These are phyloP conservation scores for Diaporthe eres DNA, from an alignment of 2,329 filamentous ascomycete species.

Conservation along the genomic window DNA sequence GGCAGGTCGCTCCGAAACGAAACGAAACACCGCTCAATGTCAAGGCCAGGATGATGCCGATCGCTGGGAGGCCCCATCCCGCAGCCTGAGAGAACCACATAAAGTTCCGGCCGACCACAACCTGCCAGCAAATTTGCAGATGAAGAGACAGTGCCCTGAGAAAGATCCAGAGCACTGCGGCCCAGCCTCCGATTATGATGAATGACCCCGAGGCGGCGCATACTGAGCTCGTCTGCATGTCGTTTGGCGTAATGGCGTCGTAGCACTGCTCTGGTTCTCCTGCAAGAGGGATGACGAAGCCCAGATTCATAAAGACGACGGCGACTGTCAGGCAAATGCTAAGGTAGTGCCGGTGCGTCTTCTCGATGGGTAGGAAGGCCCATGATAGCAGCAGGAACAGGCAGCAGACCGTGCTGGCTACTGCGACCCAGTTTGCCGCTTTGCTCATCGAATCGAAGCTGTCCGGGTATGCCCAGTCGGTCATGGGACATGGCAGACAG, in stretches of 20 bases:
- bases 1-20: slow-evolving; percentile 91
- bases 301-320: slow-evolving; percentile 84
- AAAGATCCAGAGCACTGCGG: slow-evolving; percentile 90
- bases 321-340: slow-evolving; percentile 87
- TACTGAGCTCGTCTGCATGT: slow-evolving; percentile 85
- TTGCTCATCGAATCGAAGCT: slow-evolving; percentile 71
- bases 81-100: slow-evolving; percentile 86
- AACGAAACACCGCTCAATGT: slow-evolving; percentile 93
- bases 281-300: slow-evolving; percentile 90
- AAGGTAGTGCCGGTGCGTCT: slow-evolving; percentile 92
- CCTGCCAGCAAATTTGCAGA: slow-evolving; percentile 98
- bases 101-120: slow-evolving; percentile 88
- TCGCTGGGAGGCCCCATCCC: slow-evolving; percentile 87
- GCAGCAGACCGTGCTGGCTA: slow-evolving; percentile 79
- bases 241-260: slow-evolving; percentile 91
- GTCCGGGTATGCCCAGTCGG: slow-evolving; percentile 79
- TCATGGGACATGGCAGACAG: slow-evolving; percentile 91
- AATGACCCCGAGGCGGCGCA: slow-evolving; percentile 93
- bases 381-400: slow-evolving; percentile 86
- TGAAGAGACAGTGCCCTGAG: slow-evolving; percentile 92
- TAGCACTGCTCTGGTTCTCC: slow-evolving; percentile 85
- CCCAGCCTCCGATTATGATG: slow-evolving; percentile 87
- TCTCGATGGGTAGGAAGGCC: slow-evolving; percentile 84
- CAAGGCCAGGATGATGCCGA: slow-evolving; percentile 82
- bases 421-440: slow-evolving; percentile 86